phyloP scores from a whole-genome alignment of 768 basidiomycete genomes.

The Suillus fuscotomentosus region DNA sequence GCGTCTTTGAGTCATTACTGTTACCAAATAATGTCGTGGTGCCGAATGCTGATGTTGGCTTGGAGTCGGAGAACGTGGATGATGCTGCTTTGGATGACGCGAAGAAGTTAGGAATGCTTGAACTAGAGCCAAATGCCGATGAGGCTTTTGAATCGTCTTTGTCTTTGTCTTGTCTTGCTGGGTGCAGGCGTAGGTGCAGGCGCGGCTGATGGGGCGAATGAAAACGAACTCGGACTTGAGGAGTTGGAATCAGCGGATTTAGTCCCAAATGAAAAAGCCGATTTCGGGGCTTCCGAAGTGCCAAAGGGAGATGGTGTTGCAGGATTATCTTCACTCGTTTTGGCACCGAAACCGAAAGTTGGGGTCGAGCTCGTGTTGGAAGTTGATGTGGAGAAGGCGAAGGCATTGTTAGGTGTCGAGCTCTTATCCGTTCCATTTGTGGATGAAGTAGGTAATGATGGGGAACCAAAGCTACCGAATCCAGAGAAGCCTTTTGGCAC shows the following conservation, averaged over 20 bases:
- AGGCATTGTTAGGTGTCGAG: constrained; percentile 23
- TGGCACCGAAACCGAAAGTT: constrained; percentile 18
- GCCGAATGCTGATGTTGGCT: constrained; percentile 25
- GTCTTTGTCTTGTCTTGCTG: constrained; percentile 3
- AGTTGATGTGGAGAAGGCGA: constrained; percentile 16
- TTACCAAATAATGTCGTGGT: constrained; percentile 21
- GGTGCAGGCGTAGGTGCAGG: constrained; percentile 10
- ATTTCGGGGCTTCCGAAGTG: constrained; percentile 23
- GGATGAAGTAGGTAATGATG: constrained; percentile 13
- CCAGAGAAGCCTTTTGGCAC: constrained; percentile 39
- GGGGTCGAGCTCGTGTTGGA: not conserved
- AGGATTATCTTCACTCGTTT: constrained; percentile 15
- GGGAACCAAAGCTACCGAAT: constrained; percentile 34
- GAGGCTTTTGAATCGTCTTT: constrained; percentile 7
- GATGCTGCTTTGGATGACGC: constrained; percentile 13
- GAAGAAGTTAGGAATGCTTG: constrained; percentile 23
- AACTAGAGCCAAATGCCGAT: constrained; percentile 16
- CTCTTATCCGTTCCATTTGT: constrained; percentile 19
- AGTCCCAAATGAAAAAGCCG: constrained; percentile 26
- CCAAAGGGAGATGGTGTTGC: constrained; percentile 13
- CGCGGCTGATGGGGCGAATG: constrained; percentile 13
- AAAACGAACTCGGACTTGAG: constrained; percentile 19
- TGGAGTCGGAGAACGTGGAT: constrained; percentile 21
- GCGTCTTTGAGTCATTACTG: constrained; percentile 15
- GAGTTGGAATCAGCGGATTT: constrained; percentile 8